Conservation (phyloP, 148 eudicot species). For the Agrostemma githago region DNA sequence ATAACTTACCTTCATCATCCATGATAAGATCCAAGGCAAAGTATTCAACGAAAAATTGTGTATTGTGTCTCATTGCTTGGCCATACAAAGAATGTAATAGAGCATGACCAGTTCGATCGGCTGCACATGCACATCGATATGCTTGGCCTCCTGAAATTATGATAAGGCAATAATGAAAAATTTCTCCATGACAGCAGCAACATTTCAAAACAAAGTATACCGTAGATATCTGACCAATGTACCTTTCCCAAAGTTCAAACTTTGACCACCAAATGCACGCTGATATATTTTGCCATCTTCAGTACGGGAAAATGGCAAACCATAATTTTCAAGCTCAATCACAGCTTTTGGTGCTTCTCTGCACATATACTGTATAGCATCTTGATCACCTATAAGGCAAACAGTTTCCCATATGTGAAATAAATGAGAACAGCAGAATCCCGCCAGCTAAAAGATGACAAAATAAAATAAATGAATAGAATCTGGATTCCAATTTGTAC, state of each 20-base stretch:
- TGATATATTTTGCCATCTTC: conserved; percentile 99
- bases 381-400: conserved; percentile 79
- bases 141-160: conserved; percentile 84
- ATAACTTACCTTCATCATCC: conserved; percentile 72
- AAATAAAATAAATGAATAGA: neutral
- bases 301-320: conserved; percentile 93
- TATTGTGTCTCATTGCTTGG: conserved; percentile 98
- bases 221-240: conserved; percentile 13
- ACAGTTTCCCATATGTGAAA: neutral
- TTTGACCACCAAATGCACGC: conserved; percentile 99
- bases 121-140: conserved; percentile 99
- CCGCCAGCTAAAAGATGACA: neutral
- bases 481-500: neutral
- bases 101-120: conserved; percentile 99
- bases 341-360: conserved; percentile 99
- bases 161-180: neutral
- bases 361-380: conserved; percentile 99
- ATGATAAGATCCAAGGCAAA: conserved; percentile 93
- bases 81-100: conserved; percentile 89
- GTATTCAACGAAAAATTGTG: conserved; percentile 97
- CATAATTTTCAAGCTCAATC: conserved; percentile 97
- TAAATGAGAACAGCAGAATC: neutral
- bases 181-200: neutral
- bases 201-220: neutral
- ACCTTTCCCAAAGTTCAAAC: conserved; percentile 97